phyloP scores from a whole-genome alignment of 2,329 filamentous ascomycete species.

The Exserohilum rostratum region DNA sequence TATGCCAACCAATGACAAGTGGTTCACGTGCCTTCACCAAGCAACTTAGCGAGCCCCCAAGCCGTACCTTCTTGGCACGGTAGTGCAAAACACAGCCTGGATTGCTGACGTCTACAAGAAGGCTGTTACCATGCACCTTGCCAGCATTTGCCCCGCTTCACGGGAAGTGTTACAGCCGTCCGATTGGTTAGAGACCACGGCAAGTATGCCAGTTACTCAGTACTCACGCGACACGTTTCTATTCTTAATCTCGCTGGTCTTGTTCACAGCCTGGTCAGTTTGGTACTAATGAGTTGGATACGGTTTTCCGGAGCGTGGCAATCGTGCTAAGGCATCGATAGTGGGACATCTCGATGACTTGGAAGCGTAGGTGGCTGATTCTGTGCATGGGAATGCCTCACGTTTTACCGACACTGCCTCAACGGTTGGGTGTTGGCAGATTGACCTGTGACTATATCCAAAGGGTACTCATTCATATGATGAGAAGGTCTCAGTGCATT shows the following conservation, averaged over 20 bases:
- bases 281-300: neutral
- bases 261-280: neutral
- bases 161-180: neutral
- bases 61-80: conserved; percentile 25
- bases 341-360: neutral
- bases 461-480: neutral
- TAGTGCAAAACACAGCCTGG: conserved; percentile 31
- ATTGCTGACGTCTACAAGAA: conserved; percentile 30
- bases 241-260: conserved; percentile 8
- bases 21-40: conserved; percentile 28
- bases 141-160: neutral
- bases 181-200: conserved; percentile 8
- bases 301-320: neutral
- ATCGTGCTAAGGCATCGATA: neutral
- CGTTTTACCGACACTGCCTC: conserved; percentile 23
- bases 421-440: neutral
- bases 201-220: neutral
- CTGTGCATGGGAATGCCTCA: conserved; percentile 12
- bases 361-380: neutral
- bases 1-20: conserved; percentile 12
- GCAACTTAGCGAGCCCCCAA: conserved; percentile 22
- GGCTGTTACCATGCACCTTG: neutral
- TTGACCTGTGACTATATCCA: neutral
- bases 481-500: neutral
- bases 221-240: conserved; percentile 25